phyloP scores from a whole-genome alignment of 192 early-diverging fungal genomes.

The Backusella psychrophila region DNA sequence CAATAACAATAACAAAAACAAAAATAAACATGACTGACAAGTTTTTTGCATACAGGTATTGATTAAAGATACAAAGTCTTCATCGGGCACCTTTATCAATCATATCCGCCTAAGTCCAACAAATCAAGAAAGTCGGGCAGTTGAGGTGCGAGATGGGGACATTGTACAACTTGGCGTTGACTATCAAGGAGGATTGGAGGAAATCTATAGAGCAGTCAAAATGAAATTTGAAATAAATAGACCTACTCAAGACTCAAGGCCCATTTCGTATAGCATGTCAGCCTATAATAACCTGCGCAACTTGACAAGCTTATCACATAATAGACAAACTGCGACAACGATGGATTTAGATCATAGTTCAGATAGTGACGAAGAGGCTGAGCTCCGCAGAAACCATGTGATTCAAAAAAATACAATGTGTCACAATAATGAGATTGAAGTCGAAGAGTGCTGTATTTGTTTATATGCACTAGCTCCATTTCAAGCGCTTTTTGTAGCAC shows the following conservation, averaged over 20 bases:
- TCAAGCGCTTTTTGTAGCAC: conserved; percentile 83
- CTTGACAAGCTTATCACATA: conserved; percentile 5
- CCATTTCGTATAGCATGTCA: conserved; percentile 48
- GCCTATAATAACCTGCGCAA: conserved; percentile 22
- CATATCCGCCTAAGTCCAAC: conserved; percentile 78
- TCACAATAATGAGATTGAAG: conserved; percentile 8
- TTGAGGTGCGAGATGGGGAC: conserved; percentile 73
- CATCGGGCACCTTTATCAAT: conserved; percentile 88
- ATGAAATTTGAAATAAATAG: conserved; percentile 63
- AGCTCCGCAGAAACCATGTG: neutral
- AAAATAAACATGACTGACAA: neutral
- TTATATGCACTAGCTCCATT: conserved; percentile 69
- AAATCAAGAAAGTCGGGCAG: conserved; percentile 69
- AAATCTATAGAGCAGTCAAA: conserved; percentile 81
- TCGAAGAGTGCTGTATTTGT: conserved; percentile 77
- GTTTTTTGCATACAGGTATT: conserved; percentile 63
- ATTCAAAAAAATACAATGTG: neutral
- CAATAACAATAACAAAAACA: neutral
- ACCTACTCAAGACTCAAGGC: conserved; percentile 41
- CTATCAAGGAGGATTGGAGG: conserved; percentile 77
- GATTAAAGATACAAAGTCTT: conserved; percentile 80
- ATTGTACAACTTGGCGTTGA: conserved; percentile 87
- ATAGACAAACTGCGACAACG: neutral
- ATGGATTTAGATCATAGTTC: neutral
- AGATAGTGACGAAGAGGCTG: neutral